Base-by-base conservation (phyloP, 2,329 filamentous ascomycete species). In the Claviceps citrina region DNA sequence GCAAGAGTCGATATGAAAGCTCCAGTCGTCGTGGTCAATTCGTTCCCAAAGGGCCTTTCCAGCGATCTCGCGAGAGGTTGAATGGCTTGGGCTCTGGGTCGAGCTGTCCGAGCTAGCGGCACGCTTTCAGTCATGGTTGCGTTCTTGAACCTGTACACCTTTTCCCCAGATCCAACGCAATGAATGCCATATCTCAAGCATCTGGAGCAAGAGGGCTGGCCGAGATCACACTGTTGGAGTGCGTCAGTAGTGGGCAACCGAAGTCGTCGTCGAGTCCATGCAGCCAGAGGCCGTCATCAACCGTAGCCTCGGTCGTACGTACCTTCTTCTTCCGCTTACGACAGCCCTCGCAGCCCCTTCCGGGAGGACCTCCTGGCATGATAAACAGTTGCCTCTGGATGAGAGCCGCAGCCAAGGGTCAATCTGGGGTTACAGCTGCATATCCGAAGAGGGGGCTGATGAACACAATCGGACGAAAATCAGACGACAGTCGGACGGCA, bases 1-100 rank as follows among this genome's bases (percentile, higher is more conserved):
- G 58, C 47, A 2, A 67, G 55, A 36, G 49, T 50, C 37, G 43
- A 57, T 36, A 50, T 59, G 39, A 53, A 50, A 2, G 51, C 38
- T n/a, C 41, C 38, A 12, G 41, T 31, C 3, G 31, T 38, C 15
- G 24, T 16, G 12, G 38, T 40, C 16, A 38, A 20, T 19, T 43
- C 34, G 22, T 35, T 40, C 19, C 34, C 41, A 12, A 40, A 25
- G 9, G 38, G 41, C 12, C 38, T 31, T 31, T 27, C 22, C n/a
- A 34, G 41, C 16, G 33, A 9, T 20, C 30, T 34, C 9, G 19
- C 12, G 20, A 40, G 28, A 25, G 8, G n/a, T 5, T 31, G 26
- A n/a, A 30, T 12, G 9, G 25, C 20, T n/a, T 28, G 38, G 12
- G 15, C 33, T 19, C 34, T 37, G 10, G 37, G 22, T n/a, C 33